Percentiles rank a stretch among this genome's conserved stretches.
Conservation (phyloP, 768 basidiomycete genomes). For the Dacryopinax primogenitus region DNA sequence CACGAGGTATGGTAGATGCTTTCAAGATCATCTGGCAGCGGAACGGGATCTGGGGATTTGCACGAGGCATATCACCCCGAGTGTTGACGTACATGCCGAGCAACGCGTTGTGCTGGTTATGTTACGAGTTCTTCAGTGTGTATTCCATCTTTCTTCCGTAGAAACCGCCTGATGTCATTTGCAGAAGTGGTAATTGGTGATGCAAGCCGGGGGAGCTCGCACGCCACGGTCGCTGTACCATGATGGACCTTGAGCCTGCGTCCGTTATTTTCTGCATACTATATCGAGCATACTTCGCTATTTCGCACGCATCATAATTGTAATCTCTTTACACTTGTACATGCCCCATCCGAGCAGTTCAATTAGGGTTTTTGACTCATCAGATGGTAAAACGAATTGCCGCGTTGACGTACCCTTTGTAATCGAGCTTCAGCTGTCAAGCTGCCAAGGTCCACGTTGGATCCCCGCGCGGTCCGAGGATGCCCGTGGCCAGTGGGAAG, state of each 20-base stretch:
- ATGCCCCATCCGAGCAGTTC: background rate
- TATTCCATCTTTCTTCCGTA: constrained; percentile 19
- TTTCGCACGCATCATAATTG: constrained; percentile 9
- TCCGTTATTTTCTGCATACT: constrained; percentile 7
- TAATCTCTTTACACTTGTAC: background rate
- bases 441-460: no score
- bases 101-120: constrained; percentile 94
- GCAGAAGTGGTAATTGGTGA: constrained; percentile 14
- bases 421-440: no score
- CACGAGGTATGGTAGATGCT: constrained; percentile 75
- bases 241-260: constrained; percentile 7
- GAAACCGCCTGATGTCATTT: background rate
- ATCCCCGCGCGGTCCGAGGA: constrained; percentile 6
- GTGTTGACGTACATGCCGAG: constrained; percentile 93
- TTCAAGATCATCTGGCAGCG: constrained; percentile 74
- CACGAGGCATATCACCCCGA: constrained; percentile 76
- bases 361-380: constrained; percentile 5
- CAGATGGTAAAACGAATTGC: background rate
- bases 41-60: constrained; percentile 76
- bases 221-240: constrained; percentile 3
- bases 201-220: background rate
- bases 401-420: background rate
- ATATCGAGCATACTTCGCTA: constrained; percentile 3
- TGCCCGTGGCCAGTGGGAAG: background rate
- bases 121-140: constrained; percentile 97